A percentile compares a stretch with the other conserved stretches of the same genome.
Evolutionary conservation across 1,139 yeast genomes (phyloP).

Genomic region (Blastobotrys indianensis): DNA sequence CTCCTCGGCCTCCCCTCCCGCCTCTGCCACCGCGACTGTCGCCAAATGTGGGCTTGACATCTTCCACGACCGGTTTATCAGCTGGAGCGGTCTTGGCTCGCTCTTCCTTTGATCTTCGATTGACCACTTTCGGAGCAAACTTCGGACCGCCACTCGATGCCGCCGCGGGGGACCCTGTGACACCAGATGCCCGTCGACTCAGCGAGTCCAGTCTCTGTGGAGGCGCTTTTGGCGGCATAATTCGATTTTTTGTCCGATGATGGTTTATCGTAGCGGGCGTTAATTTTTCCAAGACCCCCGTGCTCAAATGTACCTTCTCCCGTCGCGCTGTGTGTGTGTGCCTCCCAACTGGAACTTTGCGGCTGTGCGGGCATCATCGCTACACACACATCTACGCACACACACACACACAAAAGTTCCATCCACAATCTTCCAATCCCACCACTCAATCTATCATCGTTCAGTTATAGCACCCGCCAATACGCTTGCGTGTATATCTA

Average conservation of each 20-base stretch:
- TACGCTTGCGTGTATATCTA: too few species aligned
- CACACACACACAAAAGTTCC: too few species aligned
- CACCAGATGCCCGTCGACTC: conserved; percentile 3
- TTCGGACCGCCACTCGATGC: conserved; percentile 41
- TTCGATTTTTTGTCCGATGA: neutral
- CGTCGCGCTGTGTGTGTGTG: too few species aligned
- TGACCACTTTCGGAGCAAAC: conserved; percentile 79
- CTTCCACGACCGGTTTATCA: conserved; percentile 37
- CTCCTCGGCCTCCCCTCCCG: conserved; percentile 17
- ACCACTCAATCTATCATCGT: too few species aligned
- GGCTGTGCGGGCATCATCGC: too few species aligned
- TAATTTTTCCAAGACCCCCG: too few species aligned
- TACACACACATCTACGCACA: too few species aligned
- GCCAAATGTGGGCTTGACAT: conserved; percentile 12
- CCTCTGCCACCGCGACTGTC: conserved; percentile 21
- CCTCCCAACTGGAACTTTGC: too few species aligned
- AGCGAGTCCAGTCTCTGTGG: conserved; percentile 12
- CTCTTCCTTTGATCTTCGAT: conserved; percentile 75
- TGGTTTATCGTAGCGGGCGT: neutral
- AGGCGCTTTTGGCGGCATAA: conserved; percentile 10
- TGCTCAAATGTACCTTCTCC: too few species aligned
- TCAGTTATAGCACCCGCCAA: too few species aligned
- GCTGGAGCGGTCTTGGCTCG: conserved; percentile 70
- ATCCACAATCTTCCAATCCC: too few species aligned
- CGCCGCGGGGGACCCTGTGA: conserved; percentile 4